Evolutionary conservation across 2,329 filamentous ascomycete genomes (phyloP), one percentile per base, ranked within the genome.

Genomic region (Claviceps monticola): DNA sequence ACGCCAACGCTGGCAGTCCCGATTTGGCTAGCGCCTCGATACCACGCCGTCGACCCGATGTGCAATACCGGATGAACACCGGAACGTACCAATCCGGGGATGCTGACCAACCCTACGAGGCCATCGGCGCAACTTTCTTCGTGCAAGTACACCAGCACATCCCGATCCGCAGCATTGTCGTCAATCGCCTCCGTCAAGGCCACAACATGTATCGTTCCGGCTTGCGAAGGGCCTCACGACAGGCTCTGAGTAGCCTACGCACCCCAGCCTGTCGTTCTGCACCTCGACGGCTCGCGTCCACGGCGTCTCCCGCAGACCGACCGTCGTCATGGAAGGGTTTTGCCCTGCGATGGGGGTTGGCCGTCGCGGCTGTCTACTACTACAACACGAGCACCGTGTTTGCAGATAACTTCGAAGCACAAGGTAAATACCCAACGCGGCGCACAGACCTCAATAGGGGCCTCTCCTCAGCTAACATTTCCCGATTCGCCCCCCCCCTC

Each of bases 351-450:
- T 84, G 88, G 79, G 87, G 82, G 57, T 64, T 93, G 52, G 90
- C 88, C 0, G 75, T 74, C 54, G 88, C 78, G 19, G 82, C 84
- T 46, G 71, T 97, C 48, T 98, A 97, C 72, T 96, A 87, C 69
- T 98, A 97, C 69, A 95, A 89, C 73, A 96, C 89, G 7, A 91
- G 84, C 62, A 79, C 82, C 51, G 74, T 88, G 21, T 97, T 97
- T 67, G 86, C 89, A 16, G 88, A 96, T 61, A 84, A 94, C 67
- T 79, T 82, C 38, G 69, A 78, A 59, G 77, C 46, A 16, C 16
- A 21, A 36, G 19, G 50, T 48, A 36, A 16, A 16, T 19, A 36
- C 13, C 16, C 16, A 19, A 8, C 4, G 34, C 37, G 14, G n/a
- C 6, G 13, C 37, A 39, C 37, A 39, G 6, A 6, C 4, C 14